These are phyloP conservation scores for Wickerhamiella parazyma DNA, from an alignment of 805 yeast species.

Conservation along the genomic window DNA sequence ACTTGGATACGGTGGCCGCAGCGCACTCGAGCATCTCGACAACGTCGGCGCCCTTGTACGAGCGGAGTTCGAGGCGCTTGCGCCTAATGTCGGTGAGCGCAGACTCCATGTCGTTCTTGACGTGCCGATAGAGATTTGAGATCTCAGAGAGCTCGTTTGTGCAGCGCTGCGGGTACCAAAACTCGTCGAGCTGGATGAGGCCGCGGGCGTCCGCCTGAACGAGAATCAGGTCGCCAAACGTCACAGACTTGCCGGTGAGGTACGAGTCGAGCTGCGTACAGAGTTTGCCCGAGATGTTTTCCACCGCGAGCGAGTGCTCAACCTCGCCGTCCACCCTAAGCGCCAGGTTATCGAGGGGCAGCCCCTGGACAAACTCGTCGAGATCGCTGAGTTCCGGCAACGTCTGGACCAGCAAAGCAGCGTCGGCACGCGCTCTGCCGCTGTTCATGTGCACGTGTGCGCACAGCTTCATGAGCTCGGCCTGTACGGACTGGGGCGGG, in stretches of 20 bases:
- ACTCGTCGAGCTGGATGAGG: neutral
- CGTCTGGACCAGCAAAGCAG: neutral
- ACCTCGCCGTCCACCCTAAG: neutral
- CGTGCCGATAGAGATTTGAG: neutral
- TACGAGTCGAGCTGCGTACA: neutral
- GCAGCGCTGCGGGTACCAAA: constrained; percentile 9
- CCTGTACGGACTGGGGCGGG: neutral
- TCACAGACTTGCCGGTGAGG: neutral
- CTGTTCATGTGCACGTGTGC: constrained; percentile 6
- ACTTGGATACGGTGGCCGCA: neutral
- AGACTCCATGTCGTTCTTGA: neutral
- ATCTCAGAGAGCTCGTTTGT: neutral
- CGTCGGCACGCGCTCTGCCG: constrained; percentile 3
- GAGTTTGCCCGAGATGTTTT: neutral
- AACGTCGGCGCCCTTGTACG: constrained; percentile 6
- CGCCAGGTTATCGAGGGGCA: neutral
- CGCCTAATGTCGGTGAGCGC: neutral
- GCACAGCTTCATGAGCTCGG: constrained; percentile 3
- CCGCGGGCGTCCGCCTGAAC: neutral
- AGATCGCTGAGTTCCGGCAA: neutral
- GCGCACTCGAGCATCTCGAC: constrained; percentile 2
- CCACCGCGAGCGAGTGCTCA: neutral
- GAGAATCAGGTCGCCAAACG: neutral
- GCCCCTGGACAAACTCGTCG: neutral
- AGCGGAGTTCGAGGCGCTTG: constrained; percentile 1